Base-by-base conservation (phyloP, 441 rosid genomes). In the Mallotus repandus region DNA sequence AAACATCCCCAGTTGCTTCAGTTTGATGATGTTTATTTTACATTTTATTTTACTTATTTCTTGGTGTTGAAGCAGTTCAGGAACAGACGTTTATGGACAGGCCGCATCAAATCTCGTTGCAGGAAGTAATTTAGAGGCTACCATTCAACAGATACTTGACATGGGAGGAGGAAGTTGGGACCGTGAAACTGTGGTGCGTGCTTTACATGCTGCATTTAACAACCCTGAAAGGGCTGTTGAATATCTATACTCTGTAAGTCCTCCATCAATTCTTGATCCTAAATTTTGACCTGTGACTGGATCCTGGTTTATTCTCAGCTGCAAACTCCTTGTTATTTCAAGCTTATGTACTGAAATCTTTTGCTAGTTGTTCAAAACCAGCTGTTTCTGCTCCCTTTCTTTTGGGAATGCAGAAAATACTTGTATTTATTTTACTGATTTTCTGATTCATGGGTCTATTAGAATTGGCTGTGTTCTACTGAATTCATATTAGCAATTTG, bases 81-180 rank as follows among this genome's bases (percentile, higher is more conserved):
- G 81, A 48, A 48, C 84, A 62, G 88, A 87, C 79, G 83, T 80
- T 19, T 89, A 90, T 78, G 96, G 90, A 70, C 89, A 86, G 81
- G 97, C 97, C 56, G 96, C 98, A 64, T 90, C 97, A 15, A 92
- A 84, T 82, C 82, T 94, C 48, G 93, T 91, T 57, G 97, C 92
- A 19, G 98, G 95, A 70, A 87, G 58, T 75, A 87, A 87, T 76
- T 77, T 94, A 73, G 95, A 94, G 74, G 88, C 88, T 73, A 58
- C 91, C 53, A 78, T 92, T 72, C 97, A 91, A 77, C 90, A 89
- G 72, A 94, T 94, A 81, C 86, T 94, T 78, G 97, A 94, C 76
- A 92, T 94, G 93, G 98, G 98, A 70, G 97, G 97, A 76, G 98
- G 98, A 67, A 79, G 81, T 18, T 94, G 98, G 98, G 91, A 94